Evolutionary conservation across 2,329 filamentous ascomycete genomes (phyloP), one percentile per base, ranked within the genome.

Genomic region (Penicillium freii): DNA sequence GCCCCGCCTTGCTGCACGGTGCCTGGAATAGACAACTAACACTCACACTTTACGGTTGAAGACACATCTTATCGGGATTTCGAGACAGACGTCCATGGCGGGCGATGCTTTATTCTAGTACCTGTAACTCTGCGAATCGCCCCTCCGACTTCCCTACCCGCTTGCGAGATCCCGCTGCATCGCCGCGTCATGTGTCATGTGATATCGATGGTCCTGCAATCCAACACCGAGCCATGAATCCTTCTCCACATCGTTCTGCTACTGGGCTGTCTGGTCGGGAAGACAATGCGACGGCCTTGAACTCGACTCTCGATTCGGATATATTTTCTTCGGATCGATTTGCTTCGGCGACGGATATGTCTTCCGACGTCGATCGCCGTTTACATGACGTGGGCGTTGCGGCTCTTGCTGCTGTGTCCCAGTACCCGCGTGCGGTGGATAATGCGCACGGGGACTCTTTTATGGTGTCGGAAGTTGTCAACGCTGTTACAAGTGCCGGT

Each of bases 371-470:
- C 39, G 63, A 67, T 50, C 58, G 51, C 31, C 61, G 39, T 13
- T 56, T 66, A 42, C 64, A 63, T 53, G 62, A 67, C 48, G 58
- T 65, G 34, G 66, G 63, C 6, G 54, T 71, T 39, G 67, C 70
- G 40, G 69, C 69, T 52, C 62, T 73, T 17, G 66, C 69, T 52
- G 67, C 69, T 8, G 64, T 72, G 11, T 65, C 67, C 19, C 69
- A 69, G 8, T 69, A 66, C 51, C 66, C 69, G 6, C 62, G 61
- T 29, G 58, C 62, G 34, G 52, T 64, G 19, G 62, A 63, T 50
- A 55, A 62, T n/a, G 31, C 19, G 31, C 59, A 62, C 27, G 54
- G 61, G 29, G 55, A 54, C n/a, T 62, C 62, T 4, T 57, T 68
- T 11, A 23, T 66, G 4, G 63, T 69, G 1, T 64, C 66, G 2